A percentile compares a stretch with the other conserved stretches of the same genome.
These are phyloP conservation scores for Lepiota venenata DNA, from an alignment of 768 basidiomycete species.

Conservation along the genomic window DNA sequence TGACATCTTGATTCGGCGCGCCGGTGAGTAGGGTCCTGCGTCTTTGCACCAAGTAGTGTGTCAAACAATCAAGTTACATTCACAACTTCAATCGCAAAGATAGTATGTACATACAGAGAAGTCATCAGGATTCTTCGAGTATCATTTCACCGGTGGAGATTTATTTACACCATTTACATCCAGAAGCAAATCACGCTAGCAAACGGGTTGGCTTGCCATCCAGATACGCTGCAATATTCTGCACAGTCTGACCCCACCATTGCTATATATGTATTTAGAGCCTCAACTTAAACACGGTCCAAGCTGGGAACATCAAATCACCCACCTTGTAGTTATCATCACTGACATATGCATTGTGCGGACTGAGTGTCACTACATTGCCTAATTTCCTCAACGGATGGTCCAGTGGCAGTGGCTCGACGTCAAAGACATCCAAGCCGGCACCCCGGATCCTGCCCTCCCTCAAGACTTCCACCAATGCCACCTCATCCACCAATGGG, in stretches of 20 bases:
- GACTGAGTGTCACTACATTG: conserved; percentile 52
- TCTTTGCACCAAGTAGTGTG: too few species aligned
- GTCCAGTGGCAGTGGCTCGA: conserved; percentile 59
- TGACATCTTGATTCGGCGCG: too few species aligned
- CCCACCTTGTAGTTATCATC: conserved; percentile 49
- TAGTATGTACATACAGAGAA: too few species aligned
- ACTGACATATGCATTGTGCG: conserved; percentile 57
- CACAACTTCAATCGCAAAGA: too few species aligned
- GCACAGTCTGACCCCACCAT: conserved; percentile 52
- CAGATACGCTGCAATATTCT: conserved; percentile 55
- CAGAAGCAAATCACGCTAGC: background rate
- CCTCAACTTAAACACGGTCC: background rate
- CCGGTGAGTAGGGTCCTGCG: too few species aligned
- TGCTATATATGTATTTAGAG: conserved; percentile 25
- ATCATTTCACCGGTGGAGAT: too few species aligned
- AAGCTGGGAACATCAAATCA: background rate
- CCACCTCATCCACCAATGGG: conserved; percentile 58
- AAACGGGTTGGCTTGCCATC: conserved; percentile 30
- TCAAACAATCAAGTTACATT: too few species aligned
- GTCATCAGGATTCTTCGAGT: too few species aligned
- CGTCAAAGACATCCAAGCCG: conserved; percentile 63
- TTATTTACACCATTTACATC: too few species aligned
- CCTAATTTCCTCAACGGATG: conserved; percentile 47
- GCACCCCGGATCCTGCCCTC: conserved; percentile 51
- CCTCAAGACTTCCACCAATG: conserved; percentile 45